These are phyloP conservation scores for Exsudoporus floridanus DNA, from an alignment of 1,284 basidiomycete species.

Conservation along the genomic window DNA sequence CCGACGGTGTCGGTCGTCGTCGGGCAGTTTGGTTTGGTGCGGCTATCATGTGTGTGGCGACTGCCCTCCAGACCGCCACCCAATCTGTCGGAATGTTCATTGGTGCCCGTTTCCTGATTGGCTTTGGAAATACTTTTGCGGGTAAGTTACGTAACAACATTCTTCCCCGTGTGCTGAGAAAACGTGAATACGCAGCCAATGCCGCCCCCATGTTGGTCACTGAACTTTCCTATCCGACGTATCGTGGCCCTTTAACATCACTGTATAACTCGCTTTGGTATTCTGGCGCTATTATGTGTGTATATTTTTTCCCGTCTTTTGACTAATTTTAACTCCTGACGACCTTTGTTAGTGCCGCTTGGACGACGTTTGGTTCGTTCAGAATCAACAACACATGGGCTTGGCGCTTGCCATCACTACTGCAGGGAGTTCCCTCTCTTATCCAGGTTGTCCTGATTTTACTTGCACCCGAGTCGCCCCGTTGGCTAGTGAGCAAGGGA, in stretches of 20 bases:
- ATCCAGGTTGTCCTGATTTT: slow-evolving; percentile 61
- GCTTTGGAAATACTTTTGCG: slow-evolving; percentile 78
- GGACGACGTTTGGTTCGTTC: slow-evolving; percentile 76
- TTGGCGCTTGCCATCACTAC: slow-evolving; percentile 71
- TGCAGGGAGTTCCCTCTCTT: slow-evolving; percentile 67
- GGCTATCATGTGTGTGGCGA: slow-evolving; percentile 61
- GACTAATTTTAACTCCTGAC: background rate
- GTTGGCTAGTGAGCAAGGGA: slow-evolving; percentile 69
- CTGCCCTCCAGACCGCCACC: slow-evolving; percentile 68
- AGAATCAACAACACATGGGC: slow-evolving; percentile 65
- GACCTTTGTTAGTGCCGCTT: slow-evolving; percentile 53
- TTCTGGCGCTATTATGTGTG: slow-evolving; percentile 68
- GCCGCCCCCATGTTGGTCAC: slow-evolving; percentile 75
- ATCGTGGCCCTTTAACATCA: slow-evolving; percentile 71
- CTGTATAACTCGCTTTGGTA: slow-evolving; percentile 81
- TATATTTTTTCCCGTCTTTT: slow-evolving; percentile 4
- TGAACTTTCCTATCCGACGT: slow-evolving; percentile 74
- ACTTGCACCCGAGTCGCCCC: slow-evolving; percentile 69
- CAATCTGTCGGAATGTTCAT: slow-evolving; percentile 81
- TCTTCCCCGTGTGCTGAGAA: background rate
- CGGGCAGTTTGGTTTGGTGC: slow-evolving; percentile 63
- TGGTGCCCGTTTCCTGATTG: slow-evolving; percentile 76
- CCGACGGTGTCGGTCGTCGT: slow-evolving; percentile 68
- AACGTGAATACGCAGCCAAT: slow-evolving; percentile 40
- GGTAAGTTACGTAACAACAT: slow-evolving; percentile 33